Evolutionary conservation across 2,329 filamentous ascomycete species (phyloP), one percentile per base, ranked within the genome.

Genomic region (Aaosphaeria arxii): DNA sequence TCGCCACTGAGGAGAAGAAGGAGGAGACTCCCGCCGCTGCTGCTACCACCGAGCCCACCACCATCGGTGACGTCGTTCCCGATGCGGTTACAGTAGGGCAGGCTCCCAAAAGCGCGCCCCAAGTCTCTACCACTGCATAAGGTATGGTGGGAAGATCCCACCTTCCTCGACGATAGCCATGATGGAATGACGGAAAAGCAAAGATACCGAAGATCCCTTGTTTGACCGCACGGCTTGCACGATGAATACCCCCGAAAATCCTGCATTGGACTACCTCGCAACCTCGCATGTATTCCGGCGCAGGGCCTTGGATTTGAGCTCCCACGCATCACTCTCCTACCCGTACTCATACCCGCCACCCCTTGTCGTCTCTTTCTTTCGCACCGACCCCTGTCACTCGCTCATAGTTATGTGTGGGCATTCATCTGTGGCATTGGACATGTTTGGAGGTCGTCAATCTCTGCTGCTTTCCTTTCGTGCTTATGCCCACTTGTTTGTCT

Each of bases 121-220:
- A 66, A 54, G 70, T 73, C 63, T 59, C 68, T 62, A 64, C 70
- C 59, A 67, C 70, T 63, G 70, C 69, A 54, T 73, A 72, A 70
- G 57, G 68, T 70, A 46, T 71, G 67, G 68, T 71, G 67, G 68
- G 63, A 67, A 60, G 62, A 67, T 52, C 56, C 66, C 45, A 58
- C 59, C 53, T 64, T 67, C 59, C 54, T 66, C 60, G 56, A 71
- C 58, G 66, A 71, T 57, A 67, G 63, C 60, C 65, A 71, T 61
- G 68, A 71, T 57, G 69, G 64, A 67, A 71, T 70, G 68, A 70
- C 67, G 68, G 69, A 71, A 71, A 70, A 70, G 66, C 67, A 67
- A 66, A 68, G 55, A 62, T 57, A 64, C 53, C 64, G 60, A 59
- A 63, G 52, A 56, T 66, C 66, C 54, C 62, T 71, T 64, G 61